These are phyloP conservation scores for Durotheca rogersii DNA, from an alignment of 495 filamentous ascomycete species.

Conservation along the genomic window DNA sequence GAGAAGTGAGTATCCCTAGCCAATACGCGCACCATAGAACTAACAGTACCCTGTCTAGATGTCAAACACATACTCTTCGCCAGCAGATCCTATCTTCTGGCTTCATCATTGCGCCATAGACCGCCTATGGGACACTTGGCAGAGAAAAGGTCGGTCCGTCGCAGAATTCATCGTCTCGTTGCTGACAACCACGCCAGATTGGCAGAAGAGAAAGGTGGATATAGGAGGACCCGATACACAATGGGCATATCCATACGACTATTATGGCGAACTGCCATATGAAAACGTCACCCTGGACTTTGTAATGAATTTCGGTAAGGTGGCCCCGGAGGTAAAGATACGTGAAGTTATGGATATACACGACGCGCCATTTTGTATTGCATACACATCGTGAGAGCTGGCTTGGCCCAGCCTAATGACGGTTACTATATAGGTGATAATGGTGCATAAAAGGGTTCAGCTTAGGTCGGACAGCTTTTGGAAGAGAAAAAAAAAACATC, in stretches of 20 bases:
- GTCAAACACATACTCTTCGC: slow-evolving; percentile 33
- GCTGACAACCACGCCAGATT: slow-evolving; percentile 9
- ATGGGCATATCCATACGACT: slow-evolving; percentile 38
- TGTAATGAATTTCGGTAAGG: slow-evolving; percentile 26
- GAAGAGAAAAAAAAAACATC: no score
- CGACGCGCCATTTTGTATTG: slow-evolving; percentile 40
- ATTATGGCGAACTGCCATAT: slow-evolving; percentile 33
- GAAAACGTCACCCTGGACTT: slow-evolving; percentile 43
- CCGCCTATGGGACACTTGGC: slow-evolving; percentile 55
- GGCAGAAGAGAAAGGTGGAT: slow-evolving; percentile 29
- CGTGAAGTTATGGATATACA: slow-evolving; percentile 43
- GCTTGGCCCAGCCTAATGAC: background rate
- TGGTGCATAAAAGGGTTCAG: background rate
- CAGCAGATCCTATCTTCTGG: slow-evolving; percentile 54
- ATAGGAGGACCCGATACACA: slow-evolving; percentile 38
- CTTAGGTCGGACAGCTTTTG: no score
- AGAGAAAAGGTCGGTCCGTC: slow-evolving; percentile 35
- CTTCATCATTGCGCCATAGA: slow-evolving; percentile 56
- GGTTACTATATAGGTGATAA: background rate
- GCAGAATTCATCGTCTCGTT: background rate
- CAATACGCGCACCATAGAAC: slow-evolving; percentile 11
- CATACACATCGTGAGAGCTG: slow-evolving; percentile 30
- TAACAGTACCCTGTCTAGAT: slow-evolving; percentile 15
- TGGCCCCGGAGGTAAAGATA: slow-evolving; percentile 32
- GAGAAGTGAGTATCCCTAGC: slow-evolving; percentile 31